These are phyloP conservation scores for Mucuna pruriens DNA, from an alignment of 306 rosid species.

Conservation along the genomic window DNA sequence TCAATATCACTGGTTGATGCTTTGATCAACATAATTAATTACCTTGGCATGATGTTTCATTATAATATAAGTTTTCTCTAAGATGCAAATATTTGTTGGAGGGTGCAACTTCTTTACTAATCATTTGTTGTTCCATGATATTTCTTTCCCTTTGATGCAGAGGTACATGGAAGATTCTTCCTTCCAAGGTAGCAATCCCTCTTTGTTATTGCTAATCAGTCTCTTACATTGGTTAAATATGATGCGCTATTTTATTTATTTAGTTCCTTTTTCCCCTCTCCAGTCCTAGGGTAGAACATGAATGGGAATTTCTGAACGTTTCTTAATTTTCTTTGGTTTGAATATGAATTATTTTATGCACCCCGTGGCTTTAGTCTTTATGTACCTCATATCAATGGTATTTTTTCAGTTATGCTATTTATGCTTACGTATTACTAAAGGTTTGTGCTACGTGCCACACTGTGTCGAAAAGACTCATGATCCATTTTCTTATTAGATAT, in stretches of 20 bases:
- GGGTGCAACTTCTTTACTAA: constrained; percentile 25
- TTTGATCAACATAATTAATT: constrained; percentile 4
- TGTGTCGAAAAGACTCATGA: constrained; percentile 17
- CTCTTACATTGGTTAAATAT: constrained; percentile 14
- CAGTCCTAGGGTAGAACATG: not conserved
- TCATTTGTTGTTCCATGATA: constrained; percentile 25
- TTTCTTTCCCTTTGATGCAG: constrained; percentile 56
- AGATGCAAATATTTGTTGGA: constrained; percentile 27
- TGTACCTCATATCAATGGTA: not conserved
- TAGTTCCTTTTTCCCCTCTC: not conserved
- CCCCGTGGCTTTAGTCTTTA: not conserved
- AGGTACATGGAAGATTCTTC: constrained; percentile 88
- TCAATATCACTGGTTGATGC: not conserved
- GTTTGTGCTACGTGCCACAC: constrained; percentile 1
- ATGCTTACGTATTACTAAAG: not conserved
- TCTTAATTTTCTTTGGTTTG: constrained; percentile 30
- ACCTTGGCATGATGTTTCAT: constrained; percentile 23
- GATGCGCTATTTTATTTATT: constrained; percentile 10
- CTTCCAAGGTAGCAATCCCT: constrained; percentile 71
- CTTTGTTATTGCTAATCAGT: constrained; percentile 9
- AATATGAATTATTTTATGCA: constrained; percentile 14
- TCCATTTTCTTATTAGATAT: constrained; percentile 60
- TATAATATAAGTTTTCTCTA: constrained; percentile 22
- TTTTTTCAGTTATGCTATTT: not conserved
- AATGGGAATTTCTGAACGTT: not conserved